These are phyloP conservation scores for Eremochloa ophiuroides DNA, from an alignment of 176 grass and related monocot genomes.

Conservation along the genomic window DNA sequence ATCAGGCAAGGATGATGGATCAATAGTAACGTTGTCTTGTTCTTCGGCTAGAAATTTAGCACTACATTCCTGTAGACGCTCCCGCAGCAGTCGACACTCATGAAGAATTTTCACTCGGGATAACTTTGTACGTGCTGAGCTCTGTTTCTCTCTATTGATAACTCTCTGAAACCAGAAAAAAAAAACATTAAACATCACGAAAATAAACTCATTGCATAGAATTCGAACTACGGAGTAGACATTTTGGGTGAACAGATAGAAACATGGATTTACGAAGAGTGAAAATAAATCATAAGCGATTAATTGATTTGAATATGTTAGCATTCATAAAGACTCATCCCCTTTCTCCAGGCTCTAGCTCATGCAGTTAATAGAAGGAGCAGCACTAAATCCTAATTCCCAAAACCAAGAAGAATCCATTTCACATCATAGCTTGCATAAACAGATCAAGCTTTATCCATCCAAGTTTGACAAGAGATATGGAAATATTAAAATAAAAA, in stretches of 20 bases:
- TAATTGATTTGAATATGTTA: neutral
- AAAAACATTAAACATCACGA: slow-evolving; percentile 10
- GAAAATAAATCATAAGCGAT: neutral
- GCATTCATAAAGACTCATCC: neutral
- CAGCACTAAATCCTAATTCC: neutral
- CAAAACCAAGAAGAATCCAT: neutral
- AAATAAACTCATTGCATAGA: neutral
- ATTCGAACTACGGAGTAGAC: neutral
- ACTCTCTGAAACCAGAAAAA: slow-evolving; percentile 45
- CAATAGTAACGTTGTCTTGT: slow-evolving; percentile 53
- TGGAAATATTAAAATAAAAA: neutral
- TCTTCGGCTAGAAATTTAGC: slow-evolving; percentile 76
- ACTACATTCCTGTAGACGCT: slow-evolving; percentile 78
- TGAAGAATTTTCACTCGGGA: slow-evolving; percentile 65
- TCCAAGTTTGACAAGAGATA: neutral
- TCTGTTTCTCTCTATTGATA: slow-evolving; percentile 54
- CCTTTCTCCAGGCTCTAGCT: neutral
- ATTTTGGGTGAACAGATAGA: neutral
- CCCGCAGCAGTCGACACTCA: slow-evolving; percentile 68
- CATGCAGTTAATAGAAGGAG: neutral
- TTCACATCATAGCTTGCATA: neutral
- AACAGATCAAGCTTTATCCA: neutral
- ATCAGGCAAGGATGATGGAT: slow-evolving; percentile 69
- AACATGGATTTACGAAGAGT: neutral
- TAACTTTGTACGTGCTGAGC: slow-evolving; percentile 37